phyloP scores from a whole-genome alignment of 1,139 yeast genomes.

The Wickerhamomyces sp. region DNA sequence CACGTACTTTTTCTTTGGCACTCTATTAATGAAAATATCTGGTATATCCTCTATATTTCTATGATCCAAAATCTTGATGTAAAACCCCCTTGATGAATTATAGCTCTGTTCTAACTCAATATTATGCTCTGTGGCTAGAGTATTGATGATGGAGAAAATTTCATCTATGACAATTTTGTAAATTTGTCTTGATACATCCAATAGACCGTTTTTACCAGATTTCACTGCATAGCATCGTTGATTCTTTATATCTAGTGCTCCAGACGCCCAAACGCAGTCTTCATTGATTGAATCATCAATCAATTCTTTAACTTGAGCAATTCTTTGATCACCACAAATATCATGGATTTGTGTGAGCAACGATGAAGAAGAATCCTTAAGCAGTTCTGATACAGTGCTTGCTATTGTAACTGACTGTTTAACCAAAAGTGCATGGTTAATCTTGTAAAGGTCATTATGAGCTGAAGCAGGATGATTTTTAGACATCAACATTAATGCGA shows the following conservation, averaged over 20 bases:
- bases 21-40: conserved; percentile 30
- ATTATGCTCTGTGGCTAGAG: conserved; percentile 22
- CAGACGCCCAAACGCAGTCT: conserved; percentile 39
- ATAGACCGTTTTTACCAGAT: conserved; percentile 40
- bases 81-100: conserved; percentile 37
- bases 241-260: conserved; percentile 36
- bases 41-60: conserved; percentile 25
- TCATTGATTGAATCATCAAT: conserved; percentile 34
- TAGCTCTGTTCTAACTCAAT: conserved; percentile 30
- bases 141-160: conserved; percentile 26
- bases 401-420: conserved; percentile 30
- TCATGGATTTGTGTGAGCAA: conserved; percentile 28
- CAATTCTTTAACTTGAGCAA: conserved; percentile 21
- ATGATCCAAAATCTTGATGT: conserved; percentile 26
- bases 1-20: conserved; percentile 28
- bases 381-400: conserved; percentile 10
- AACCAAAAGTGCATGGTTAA: conserved; percentile 35
- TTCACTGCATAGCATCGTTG: conserved; percentile 42
- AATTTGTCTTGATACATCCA: conserved; percentile 41
- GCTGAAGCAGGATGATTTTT: conserved; percentile 14
- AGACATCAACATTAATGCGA: conserved; percentile 26
- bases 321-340: conserved; percentile 26
- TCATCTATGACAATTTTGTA: conserved; percentile 36
- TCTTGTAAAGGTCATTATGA: conserved; percentile 26
- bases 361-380: conserved; percentile 18